phyloP scores from a whole-genome alignment of 352 stramenopile genomes.

The Globisporangium barbulae region DNA sequence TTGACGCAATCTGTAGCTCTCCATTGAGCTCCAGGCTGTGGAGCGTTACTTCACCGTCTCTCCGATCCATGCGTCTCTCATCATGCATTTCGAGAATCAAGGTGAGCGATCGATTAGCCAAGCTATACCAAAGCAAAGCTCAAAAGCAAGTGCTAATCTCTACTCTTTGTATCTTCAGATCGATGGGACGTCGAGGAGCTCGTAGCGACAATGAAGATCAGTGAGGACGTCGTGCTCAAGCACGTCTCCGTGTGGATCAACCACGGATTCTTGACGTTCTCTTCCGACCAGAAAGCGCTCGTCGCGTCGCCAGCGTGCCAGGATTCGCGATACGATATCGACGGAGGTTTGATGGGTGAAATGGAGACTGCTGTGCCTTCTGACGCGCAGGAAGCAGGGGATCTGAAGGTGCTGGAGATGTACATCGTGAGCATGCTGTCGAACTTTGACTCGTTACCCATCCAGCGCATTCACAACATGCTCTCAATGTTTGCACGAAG shows the following conservation, averaged over 20 bases:
- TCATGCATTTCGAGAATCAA: constrained; percentile 95
- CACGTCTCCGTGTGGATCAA: constrained; percentile 72
- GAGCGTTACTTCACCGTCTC: constrained; percentile 88
- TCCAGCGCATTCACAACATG: constrained; percentile 95
- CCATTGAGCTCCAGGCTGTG: constrained; percentile 87
- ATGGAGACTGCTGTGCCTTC: constrained; percentile 86
- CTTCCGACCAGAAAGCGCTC: constrained; percentile 38
- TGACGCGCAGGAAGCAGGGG: constrained; percentile 89
- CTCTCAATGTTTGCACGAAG: constrained; percentile 85
- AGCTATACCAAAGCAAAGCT: neutral
- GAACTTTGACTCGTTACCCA: constrained; percentile 90
- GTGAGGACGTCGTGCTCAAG: constrained; percentile 51
- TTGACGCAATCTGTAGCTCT: constrained; percentile 25
- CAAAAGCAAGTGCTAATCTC: neutral
- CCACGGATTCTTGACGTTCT: constrained; percentile 55
- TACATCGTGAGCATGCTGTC: constrained; percentile 96
- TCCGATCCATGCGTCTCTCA: constrained; percentile 92
- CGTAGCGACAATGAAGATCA: constrained; percentile 55
- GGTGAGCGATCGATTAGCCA: constrained; percentile 21
- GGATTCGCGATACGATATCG: constrained; percentile 36
- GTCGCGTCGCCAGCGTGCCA: constrained; percentile 39
- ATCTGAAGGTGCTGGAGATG: constrained; percentile 90
- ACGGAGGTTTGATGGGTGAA: constrained; percentile 39
- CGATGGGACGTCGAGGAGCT: constrained; percentile 62
- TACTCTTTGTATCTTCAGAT: constrained; percentile 21